Conservation (phyloP, 2,329 filamentous ascomycete species). For the Graphiopsis chlorocephala region DNA sequence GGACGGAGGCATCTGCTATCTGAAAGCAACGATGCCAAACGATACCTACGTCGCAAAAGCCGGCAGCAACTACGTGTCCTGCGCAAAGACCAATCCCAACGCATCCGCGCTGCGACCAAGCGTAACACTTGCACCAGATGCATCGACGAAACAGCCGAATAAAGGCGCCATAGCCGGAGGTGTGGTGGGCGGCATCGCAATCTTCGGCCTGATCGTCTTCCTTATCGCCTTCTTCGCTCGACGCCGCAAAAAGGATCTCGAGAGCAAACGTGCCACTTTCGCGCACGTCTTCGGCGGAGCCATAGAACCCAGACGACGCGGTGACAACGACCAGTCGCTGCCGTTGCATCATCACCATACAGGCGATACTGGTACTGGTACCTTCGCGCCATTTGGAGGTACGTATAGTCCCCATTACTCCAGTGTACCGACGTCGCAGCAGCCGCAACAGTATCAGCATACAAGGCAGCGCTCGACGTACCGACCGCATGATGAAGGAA, state of each 20-base stretch:
- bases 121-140: background rate
- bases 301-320: constrained; percentile 15
- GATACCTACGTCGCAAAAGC: constrained; percentile 20
- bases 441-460: constrained; percentile 17
- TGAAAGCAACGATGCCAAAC: constrained; percentile 25
- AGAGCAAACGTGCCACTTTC: constrained; percentile 22
- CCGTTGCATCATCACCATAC: constrained; percentile 22
- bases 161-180: constrained; percentile 23
- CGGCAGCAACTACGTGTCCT: constrained; percentile 27
- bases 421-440: constrained; percentile 27
- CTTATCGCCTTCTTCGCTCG: constrained; percentile 20
- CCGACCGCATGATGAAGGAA: background rate
- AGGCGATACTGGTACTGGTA: constrained; percentile 27
- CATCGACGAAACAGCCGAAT: constrained; percentile 1
- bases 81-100: constrained; percentile 21
- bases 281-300: constrained; percentile 21
- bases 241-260: constrained; percentile 23
- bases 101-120: constrained; percentile 18
- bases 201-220: constrained; percentile 20
- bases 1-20: constrained; percentile 29
- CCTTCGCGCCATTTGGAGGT: constrained; percentile 32
- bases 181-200: constrained; percentile 22
- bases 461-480: constrained; percentile 13
- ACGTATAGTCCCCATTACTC: constrained; percentile 21
- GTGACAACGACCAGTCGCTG: constrained; percentile 8